Percentiles rank a stretch among this genome's conserved stretches.
These are phyloP conservation scores for Hyaloperonospora brassicae DNA, from an alignment of 352 stramenopile genomes.

Conservation along the genomic window DNA sequence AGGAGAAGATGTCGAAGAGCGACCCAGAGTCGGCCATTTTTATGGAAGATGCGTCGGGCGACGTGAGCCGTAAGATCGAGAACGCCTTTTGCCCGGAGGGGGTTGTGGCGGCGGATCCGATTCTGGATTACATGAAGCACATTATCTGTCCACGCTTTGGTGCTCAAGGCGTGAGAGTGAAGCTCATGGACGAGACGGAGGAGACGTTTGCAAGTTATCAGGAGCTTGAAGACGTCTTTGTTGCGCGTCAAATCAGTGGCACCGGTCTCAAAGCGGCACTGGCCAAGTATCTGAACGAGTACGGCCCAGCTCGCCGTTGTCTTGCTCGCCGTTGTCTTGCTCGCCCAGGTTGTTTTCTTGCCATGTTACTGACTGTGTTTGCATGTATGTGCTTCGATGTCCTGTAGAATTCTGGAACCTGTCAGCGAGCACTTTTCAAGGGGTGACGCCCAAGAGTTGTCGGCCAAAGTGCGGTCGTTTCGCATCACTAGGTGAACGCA, in stretches of 20 bases:
- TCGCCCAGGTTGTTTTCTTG: not conserved
- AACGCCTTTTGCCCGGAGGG: conserved; percentile 95
- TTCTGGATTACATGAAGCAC: conserved; percentile 96
- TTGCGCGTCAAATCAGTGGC: conserved; percentile 84
- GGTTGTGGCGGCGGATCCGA: conserved; percentile 89
- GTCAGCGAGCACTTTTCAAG: conserved; percentile 95
- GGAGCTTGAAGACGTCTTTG: conserved; percentile 88
- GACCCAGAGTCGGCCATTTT: conserved; percentile 98
- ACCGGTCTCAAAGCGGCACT: conserved; percentile 92
- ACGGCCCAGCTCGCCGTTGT: conserved; percentile 24
- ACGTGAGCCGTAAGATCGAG: conserved; percentile 96
- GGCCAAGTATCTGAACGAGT: conserved; percentile 89
- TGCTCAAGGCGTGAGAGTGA: conserved; percentile 39
- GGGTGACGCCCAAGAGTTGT: conserved; percentile 90
- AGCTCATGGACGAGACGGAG: conserved; percentile 36
- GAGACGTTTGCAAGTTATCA: conserved; percentile 87
- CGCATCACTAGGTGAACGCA: conserved; percentile 86
- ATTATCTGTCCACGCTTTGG: conserved; percentile 90
- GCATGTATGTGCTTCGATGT: conserved; percentile 3
- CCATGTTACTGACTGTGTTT: too few relatives aligned
- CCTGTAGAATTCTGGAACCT: conserved; percentile 87
- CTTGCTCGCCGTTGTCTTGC: conserved; percentile 1
- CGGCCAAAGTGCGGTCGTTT: conserved; percentile 95
- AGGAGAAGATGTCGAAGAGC: conserved; percentile 99
- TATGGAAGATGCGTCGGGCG: conserved; percentile 95